Base-by-base conservation (phyloP, 2,329 filamentous ascomycete genomes). In the Aureobasidium leucospermi region DNA sequence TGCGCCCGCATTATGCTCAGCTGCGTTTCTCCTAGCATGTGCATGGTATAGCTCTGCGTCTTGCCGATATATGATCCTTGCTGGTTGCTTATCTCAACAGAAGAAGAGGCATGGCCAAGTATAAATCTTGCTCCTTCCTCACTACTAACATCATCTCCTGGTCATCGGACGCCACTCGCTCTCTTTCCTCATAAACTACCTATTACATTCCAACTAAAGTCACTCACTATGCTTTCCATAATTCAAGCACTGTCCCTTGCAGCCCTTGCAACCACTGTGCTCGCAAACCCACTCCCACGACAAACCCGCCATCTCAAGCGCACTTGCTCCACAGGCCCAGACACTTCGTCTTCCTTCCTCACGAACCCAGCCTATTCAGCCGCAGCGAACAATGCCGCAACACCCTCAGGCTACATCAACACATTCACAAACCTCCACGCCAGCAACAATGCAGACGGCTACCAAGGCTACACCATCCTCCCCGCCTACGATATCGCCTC, bases 261-360 rank as follows among this genome's bases (percentile, higher is more conserved):
- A 52, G 34, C 39, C 23, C 7, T 52, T 39, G 48, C 48, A 29
- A 34, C 48, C 13, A 52, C 15, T 9, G 23, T 34, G 19, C 48
- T 52, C 15, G 48, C 48, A 16, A 52, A 23, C 8, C 48, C 48
- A 6, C 19, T 39, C 7, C 48, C 19, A n/a, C 36, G 41, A 16
- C 48, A 29, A 7, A 15, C 8, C 11, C 16, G 10, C 9, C 11
- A 39, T 3, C n/a, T 29, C 13, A 52, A 52, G 48, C 48, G 48
- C 15, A 34, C 48, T 19, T 52, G 48, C 15, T 10, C 52, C 8
- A 34, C 52, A 1, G 52, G 39, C 2, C 49, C 58, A 19, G 66
- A 67, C 38, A 66, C 65, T 9, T 23, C 62, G 7, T 51, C 60
- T 15, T 56, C 53, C 11, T 66, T 63, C 47, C 42, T 57, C 23